Base-by-base conservation (phyloP, 495 filamentous ascomycete species). In the Penicillium flavigenum region DNA sequence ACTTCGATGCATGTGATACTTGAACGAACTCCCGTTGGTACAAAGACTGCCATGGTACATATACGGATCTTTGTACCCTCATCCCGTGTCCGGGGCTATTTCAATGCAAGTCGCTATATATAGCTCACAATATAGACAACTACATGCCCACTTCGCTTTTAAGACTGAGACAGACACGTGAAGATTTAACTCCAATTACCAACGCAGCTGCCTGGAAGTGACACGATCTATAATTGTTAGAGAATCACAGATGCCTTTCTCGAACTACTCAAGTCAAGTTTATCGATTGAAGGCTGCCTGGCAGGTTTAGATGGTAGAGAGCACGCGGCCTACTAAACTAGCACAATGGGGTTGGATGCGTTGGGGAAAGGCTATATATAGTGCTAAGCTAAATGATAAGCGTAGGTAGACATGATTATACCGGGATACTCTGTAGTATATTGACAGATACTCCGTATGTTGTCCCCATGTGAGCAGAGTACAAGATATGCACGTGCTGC, bases 141-240 rank as follows among this genome's bases (percentile, higher is more conserved):
- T 39, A 8, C 14, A 38, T 39, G n/a, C 16, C 6, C 36, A 39
- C 16, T 8, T 3, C 36, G n/a, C 34, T 39, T 17, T 11, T 0
- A 17, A 39, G 16, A 17, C 36, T 9, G 7, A 3, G 36, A 39
- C 16, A 39, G 7, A 39, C 16, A n/a, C 14, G 16, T 38, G 14
- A n/a, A 36, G 10, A 9, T 39, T n/a, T 5, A 39, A 17, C 36
- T 17, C 27, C n/a, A 12, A 32, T 14, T 29, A 17, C 17, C 14
- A 51, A 51, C 20, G 0, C 19, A 31, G 54, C 29, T 43, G 54
- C 36, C 54, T 51, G 29, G 36, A 24, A 48, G 48, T 32, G 45
- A 22, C n/a, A 50, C n/a, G 22, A 27, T 42, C 24, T 17, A 29
- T 27, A 44, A 19, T 36, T 12, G 7, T 17, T 17, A 4, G 10